These are phyloP conservation scores for Aspergillus persii DNA, from an alignment of 2,329 filamentous ascomycete genomes.

Conservation along the genomic window DNA sequence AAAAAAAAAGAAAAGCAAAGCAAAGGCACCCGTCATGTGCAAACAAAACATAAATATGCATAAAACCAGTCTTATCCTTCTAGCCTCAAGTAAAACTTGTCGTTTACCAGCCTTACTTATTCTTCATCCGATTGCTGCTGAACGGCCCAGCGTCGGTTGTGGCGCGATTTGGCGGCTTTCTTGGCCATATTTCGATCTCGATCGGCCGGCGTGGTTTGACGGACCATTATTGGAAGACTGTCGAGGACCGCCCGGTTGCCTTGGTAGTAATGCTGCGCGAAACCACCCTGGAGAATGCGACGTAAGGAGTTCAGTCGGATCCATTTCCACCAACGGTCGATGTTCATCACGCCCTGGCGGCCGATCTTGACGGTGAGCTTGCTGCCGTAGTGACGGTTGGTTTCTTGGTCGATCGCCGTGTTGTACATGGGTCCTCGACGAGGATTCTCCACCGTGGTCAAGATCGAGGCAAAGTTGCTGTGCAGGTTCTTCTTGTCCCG, in stretches of 20 bases:
- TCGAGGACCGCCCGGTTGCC: constrained; percentile 61
- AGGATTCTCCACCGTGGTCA: constrained; percentile 65
- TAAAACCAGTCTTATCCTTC: too few relatives aligned
- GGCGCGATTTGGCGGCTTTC: constrained; percentile 28
- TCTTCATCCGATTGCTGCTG: constrained; percentile 29
- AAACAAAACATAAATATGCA: background rate
- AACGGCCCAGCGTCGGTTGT: constrained; percentile 28
- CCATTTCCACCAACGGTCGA: constrained; percentile 74
- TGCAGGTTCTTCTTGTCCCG: constrained; percentile 67
- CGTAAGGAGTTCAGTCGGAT: constrained; percentile 61
- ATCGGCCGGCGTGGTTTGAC: constrained; percentile 23
- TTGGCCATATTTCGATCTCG: constrained; percentile 29
- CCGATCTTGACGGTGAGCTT: constrained; percentile 60
- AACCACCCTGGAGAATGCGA: constrained; percentile 60
- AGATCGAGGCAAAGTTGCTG: constrained; percentile 63
- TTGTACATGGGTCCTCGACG: constrained; percentile 65
- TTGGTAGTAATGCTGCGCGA: constrained; percentile 60
- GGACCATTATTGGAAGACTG: constrained; percentile 52
- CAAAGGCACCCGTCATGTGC: too few relatives aligned
- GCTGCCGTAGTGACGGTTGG: constrained; percentile 59
- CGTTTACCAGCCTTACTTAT: background rate
- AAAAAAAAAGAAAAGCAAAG: too few relatives aligned
- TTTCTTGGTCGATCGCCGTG: constrained; percentile 61
- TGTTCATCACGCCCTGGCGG: constrained; percentile 58
- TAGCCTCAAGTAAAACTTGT: background rate